phyloP scores from a whole-genome alignment of 2,329 filamentous ascomycete species.

The Colletotrichum sp. region DNA sequence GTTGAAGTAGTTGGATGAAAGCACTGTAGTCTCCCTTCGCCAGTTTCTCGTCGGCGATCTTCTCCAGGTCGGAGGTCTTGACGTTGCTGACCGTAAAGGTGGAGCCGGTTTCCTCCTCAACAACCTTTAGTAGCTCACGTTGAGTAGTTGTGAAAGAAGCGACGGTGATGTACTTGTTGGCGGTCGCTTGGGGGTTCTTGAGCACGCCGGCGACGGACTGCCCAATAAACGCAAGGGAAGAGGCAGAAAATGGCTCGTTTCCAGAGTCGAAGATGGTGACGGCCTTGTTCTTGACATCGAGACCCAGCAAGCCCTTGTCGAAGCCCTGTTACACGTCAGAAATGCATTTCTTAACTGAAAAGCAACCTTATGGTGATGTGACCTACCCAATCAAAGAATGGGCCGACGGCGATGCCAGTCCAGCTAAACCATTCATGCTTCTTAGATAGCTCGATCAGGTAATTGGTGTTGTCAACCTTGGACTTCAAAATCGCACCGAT shows the following conservation, averaged over 20 bases:
- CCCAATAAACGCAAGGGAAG: slow-evolving; percentile 56
- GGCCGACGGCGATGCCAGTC: slow-evolving; percentile 62
- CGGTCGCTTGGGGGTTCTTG: slow-evolving; percentile 51
- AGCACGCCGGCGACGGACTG: slow-evolving; percentile 56
- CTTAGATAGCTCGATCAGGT: slow-evolving; percentile 17
- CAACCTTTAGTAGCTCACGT: slow-evolving; percentile 56
- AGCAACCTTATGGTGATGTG: not conserved
- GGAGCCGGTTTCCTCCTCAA: slow-evolving; percentile 56
- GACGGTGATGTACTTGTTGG: slow-evolving; percentile 63
- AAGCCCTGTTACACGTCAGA: slow-evolving; percentile 42
- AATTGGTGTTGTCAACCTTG: slow-evolving; percentile 28
- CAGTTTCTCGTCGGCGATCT: slow-evolving; percentile 45
- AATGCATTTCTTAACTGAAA: not conserved
- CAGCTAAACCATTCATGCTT: slow-evolving; percentile 51
- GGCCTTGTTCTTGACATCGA: slow-evolving; percentile 52
- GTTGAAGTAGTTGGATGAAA: slow-evolving; percentile 12
- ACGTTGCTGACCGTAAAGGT: slow-evolving; percentile 53
- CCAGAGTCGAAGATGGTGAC: slow-evolving; percentile 63
- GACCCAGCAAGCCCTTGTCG: slow-evolving; percentile 52
- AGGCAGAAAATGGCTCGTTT: slow-evolving; percentile 53
- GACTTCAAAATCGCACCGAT: slow-evolving; percentile 30
- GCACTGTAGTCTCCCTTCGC: slow-evolving; percentile 37
- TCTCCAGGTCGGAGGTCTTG: slow-evolving; percentile 36
- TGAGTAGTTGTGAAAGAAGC: slow-evolving; percentile 63
- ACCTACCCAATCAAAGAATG: slow-evolving; percentile 66